Percentiles rank a stretch among this genome's conserved stretches.
Conservation (phyloP, 2,329 filamentous ascomycete species). For the Gyromitra esculenta region DNA sequence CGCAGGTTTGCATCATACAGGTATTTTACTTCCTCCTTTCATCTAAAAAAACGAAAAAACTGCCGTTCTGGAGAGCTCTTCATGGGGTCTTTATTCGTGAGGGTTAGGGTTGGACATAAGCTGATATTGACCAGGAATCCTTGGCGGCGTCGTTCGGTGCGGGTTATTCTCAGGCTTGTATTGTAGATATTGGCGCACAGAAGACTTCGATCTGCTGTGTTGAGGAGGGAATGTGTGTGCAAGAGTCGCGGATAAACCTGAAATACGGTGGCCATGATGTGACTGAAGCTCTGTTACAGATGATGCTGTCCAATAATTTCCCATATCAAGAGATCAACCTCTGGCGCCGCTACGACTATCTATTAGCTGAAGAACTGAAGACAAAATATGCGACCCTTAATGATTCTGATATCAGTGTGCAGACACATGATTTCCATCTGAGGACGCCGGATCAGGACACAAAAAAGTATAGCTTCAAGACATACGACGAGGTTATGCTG, state of each 20-base stretch:
- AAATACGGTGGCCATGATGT: constrained; percentile 94
- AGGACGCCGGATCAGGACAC: constrained; percentile 88
- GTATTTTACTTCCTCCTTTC: constrained; percentile 35
- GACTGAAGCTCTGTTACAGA: constrained; percentile 93
- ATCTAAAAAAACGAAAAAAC: too few relatives aligned
- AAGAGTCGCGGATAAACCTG: constrained; percentile 91
- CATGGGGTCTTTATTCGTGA: neutral
- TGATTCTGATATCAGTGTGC: constrained; percentile 87
- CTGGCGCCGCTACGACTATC: constrained; percentile 85
- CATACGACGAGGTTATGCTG: constrained; percentile 95
- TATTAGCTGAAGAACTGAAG: constrained; percentile 95
- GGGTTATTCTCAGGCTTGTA: constrained; percentile 90
- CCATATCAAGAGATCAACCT: constrained; percentile 96
- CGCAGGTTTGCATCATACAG: constrained; percentile 89
- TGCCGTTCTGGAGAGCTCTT: neutral
- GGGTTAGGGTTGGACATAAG: constrained; percentile 41
- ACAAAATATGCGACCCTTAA: constrained; percentile 91
- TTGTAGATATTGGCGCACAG: constrained; percentile 95
- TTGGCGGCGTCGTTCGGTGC: constrained; percentile 94
- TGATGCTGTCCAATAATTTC: constrained; percentile 97
- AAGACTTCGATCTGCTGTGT: constrained; percentile 98
- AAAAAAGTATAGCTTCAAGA: constrained; percentile 93
- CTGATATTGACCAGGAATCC: constrained; percentile 69
- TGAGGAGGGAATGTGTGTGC: constrained; percentile 92
- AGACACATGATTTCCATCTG: constrained; percentile 88